phyloP scores from a whole-genome alignment of 306 rosid genomes.

The Prunus fruticosa region DNA sequence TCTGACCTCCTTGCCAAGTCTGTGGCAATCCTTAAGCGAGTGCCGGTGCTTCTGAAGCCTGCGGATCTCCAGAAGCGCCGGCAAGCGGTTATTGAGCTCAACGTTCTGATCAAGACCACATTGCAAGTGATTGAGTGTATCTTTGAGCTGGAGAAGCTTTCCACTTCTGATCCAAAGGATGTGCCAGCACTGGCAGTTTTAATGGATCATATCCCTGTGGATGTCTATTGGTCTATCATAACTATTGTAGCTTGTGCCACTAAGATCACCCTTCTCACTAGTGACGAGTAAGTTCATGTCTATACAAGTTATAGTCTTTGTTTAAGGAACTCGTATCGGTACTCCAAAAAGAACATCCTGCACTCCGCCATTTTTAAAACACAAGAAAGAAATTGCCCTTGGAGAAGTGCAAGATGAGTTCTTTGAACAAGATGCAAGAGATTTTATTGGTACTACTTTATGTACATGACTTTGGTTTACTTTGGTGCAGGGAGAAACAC shows the following conservation, averaged over 20 bases:
- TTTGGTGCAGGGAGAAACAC: constrained; percentile 34
- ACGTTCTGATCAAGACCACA: constrained; percentile 40
- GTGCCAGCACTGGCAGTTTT: constrained; percentile 48
- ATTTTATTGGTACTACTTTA: no score
- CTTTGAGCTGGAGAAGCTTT: constrained; percentile 41
- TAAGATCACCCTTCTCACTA: constrained; percentile 41
- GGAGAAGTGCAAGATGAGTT: no score
- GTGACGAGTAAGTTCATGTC: constrained; percentile 36
- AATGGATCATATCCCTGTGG: constrained; percentile 41
- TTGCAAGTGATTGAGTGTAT: constrained; percentile 47
- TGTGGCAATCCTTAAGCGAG: constrained; percentile 47
- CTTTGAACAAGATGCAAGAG: no score
- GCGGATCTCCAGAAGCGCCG: constrained; percentile 32
- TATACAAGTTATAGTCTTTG: neutral
- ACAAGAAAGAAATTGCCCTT: no score
- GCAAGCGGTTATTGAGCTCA: constrained; percentile 42
- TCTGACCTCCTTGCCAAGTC: constrained; percentile 56
- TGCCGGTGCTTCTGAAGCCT: constrained; percentile 45
- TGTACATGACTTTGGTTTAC: neutral
- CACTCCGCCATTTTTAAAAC: no score
- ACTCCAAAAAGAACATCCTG: neutral
- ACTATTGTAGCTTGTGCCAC: constrained; percentile 46
- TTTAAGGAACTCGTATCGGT: no score
- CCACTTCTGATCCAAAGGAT: constrained; percentile 37
- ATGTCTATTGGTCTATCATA: constrained; percentile 62